Conservation (phyloP, 2,329 filamentous ascomycete species). For the Microdochium nivale region DNA sequence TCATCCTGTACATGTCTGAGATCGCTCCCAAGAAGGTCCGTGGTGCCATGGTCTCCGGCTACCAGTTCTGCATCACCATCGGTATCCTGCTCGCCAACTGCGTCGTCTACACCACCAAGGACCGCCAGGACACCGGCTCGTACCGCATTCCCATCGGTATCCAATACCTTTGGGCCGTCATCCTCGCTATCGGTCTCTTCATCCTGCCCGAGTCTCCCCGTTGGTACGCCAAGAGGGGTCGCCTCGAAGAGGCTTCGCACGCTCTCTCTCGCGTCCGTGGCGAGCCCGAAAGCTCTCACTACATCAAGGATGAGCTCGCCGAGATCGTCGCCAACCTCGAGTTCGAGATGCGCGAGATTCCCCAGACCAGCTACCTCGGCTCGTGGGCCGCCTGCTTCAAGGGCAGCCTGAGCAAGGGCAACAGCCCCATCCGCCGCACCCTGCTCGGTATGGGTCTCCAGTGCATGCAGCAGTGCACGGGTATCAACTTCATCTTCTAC, state of each 20-base stretch:
- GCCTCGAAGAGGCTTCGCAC: conserved; percentile 48
- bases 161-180: conserved; percentile 47
- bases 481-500: conserved; percentile 72
- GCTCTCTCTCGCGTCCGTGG: conserved; percentile 54
- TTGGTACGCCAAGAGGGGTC: conserved; percentile 61
- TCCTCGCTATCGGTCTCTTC: conserved; percentile 27
- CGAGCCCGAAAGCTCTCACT: conserved; percentile 55
- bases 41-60: conserved; percentile 64
- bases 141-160: conserved; percentile 66
- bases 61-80: conserved; percentile 71
- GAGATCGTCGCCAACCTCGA: conserved; percentile 69
- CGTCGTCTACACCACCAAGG: conserved; percentile 57
- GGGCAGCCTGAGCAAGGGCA: conserved; percentile 44
- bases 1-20: conserved; percentile 65
- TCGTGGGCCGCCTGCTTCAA: conserved; percentile 53
- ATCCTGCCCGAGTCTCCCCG: conserved; percentile 57
- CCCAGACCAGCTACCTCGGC: conserved; percentile 44
- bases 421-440: conserved; percentile 49
- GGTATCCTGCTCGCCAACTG: conserved; percentile 62
- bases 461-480: conserved; percentile 26
- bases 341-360: conserved; percentile 55
- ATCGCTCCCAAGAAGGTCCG: conserved; percentile 53
- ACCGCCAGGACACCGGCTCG: conserved; percentile 47
- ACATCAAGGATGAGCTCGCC: conserved; percentile 59
- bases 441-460: conserved; percentile 41